Conservation (phyloP, 805 yeast species). For the Cyberlindnera japonica region DNA sequence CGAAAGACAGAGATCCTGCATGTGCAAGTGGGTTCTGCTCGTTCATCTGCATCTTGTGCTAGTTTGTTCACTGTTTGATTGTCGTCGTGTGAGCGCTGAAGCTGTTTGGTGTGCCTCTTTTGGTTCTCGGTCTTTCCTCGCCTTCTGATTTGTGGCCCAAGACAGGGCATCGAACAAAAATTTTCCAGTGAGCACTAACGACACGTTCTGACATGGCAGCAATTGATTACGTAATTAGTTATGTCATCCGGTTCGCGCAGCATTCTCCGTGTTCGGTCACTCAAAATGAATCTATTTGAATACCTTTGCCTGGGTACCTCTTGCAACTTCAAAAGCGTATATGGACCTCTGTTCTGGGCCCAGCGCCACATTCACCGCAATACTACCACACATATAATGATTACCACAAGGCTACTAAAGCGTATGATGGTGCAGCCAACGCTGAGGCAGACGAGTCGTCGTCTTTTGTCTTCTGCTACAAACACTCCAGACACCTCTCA, state of each 20-base stretch:
- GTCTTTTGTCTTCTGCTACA: background rate
- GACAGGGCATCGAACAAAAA: background rate
- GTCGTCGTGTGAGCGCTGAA: background rate
- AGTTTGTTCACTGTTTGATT: background rate
- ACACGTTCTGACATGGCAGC: too few relatives aligned
- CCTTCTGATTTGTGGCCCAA: background rate
- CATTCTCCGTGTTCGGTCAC: too few relatives aligned
- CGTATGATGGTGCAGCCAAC: background rate
- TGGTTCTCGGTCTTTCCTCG: background rate
- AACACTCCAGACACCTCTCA: background rate
- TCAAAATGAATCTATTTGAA: too few relatives aligned
- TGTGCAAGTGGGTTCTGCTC: constrained; percentile 6
- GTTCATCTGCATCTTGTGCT: constrained; percentile 11
- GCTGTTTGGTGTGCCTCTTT: background rate
- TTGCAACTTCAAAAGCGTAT: too few relatives aligned
- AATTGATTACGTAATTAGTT: too few relatives aligned
- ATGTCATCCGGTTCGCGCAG: too few relatives aligned
- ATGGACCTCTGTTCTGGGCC: too few relatives aligned
- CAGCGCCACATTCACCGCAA: too few relatives aligned
- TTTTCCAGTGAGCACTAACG: too few relatives aligned
- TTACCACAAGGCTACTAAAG: background rate
- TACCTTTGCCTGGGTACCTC: too few relatives aligned
- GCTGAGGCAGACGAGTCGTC: too few relatives aligned
- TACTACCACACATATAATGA: background rate
- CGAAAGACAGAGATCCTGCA: constrained; percentile 12